Evolutionary conservation across 2,329 filamentous ascomycete species (phyloP).

Genomic region (Plenodomus tracheiphilus): DNA sequence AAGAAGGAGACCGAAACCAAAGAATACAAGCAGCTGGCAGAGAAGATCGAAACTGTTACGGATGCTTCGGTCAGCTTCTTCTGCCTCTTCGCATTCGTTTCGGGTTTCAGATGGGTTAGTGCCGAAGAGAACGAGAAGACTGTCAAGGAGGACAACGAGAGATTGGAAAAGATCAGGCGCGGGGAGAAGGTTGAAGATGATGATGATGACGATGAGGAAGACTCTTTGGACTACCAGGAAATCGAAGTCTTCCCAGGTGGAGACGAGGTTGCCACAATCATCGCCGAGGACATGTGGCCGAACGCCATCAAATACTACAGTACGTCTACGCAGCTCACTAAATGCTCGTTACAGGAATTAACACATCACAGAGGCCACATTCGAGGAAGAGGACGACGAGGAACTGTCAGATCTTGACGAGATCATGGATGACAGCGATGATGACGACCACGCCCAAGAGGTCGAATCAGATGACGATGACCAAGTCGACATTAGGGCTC

Average conservation of each 20-base stretch:
- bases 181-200: conserved; percentile 45
- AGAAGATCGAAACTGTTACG: conserved; percentile 60
- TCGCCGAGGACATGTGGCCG: conserved; percentile 88
- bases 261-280: conserved; percentile 76
- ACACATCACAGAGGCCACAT: conserved; percentile 50
- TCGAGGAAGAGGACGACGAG: conserved; percentile 62
- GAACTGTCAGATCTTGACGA: conserved; percentile 70
- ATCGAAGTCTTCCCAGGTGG: conserved; percentile 87
- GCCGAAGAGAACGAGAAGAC: conserved; percentile 72
- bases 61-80: conserved; percentile 80
- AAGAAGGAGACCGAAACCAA: conserved; percentile 59
- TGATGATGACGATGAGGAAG: conserved; percentile 56
- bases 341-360: conserved; percentile 31
- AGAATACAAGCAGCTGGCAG: conserved; percentile 58
- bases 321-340: conserved; percentile 54
- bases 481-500: conserved; percentile 51
- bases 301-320: conserved; percentile 89
- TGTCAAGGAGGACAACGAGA: conserved; percentile 62
- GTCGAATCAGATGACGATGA: conserved; percentile 52
- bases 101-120: conserved; percentile 66
- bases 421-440: conserved; percentile 36
- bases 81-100: conserved; percentile 78
- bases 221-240: conserved; percentile 67
- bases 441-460: conserved; percentile 54
- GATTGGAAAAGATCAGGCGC: conserved; percentile 51